Evolutionary conservation across 2,329 filamentous ascomycete species (phyloP).

Genomic region (Parastagonospora nodorum): DNA sequence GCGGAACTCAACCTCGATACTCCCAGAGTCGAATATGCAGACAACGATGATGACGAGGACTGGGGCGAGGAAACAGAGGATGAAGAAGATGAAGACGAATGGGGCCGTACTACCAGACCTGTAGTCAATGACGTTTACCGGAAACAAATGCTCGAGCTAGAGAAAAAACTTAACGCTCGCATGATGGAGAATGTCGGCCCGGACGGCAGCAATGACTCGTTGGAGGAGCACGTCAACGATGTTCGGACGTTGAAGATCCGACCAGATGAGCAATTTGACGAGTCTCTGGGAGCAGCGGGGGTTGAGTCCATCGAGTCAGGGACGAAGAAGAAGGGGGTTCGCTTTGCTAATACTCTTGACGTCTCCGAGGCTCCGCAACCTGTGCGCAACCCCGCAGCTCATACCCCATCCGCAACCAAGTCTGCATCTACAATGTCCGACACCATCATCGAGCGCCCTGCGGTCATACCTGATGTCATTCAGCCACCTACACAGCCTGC

Average conservation of each 20-base stretch:
- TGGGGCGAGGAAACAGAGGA: slow-evolving; percentile 55
- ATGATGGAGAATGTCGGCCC: slow-evolving; percentile 64
- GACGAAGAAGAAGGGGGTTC: slow-evolving; percentile 69
- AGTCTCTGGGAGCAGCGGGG: slow-evolving; percentile 16
- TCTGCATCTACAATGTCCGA: slow-evolving; percentile 38
- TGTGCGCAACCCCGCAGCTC: slow-evolving; percentile 23
- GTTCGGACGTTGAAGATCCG: slow-evolving; percentile 60
- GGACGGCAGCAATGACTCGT: slow-evolving; percentile 41
- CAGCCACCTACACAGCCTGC: slow-evolving; percentile 27
- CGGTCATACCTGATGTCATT: slow-evolving; percentile 12
- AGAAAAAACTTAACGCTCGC: slow-evolving; percentile 71
- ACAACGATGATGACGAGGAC: slow-evolving; percentile 59
- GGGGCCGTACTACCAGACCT: slow-evolving; percentile 71
- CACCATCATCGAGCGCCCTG: slow-evolving; percentile 41
- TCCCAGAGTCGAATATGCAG: slow-evolving; percentile 55
- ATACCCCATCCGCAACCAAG: slow-evolving; percentile 2
- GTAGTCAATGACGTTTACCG: slow-evolving; percentile 76
- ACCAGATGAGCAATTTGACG: slow-evolving; percentile 46
- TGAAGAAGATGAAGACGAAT: slow-evolving; percentile 73
- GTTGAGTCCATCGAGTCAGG: slow-evolving; percentile 6
- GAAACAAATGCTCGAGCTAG: slow-evolving; percentile 82
- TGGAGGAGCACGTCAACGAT: slow-evolving; percentile 58
- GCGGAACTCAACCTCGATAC: slow-evolving; percentile 88
- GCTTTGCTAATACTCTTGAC: slow-evolving; percentile 77
- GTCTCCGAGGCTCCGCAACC: slow-evolving; percentile 59